phyloP scores from a whole-genome alignment of 148 eudicot genomes.

The Chenopodium berlandieri region DNA sequence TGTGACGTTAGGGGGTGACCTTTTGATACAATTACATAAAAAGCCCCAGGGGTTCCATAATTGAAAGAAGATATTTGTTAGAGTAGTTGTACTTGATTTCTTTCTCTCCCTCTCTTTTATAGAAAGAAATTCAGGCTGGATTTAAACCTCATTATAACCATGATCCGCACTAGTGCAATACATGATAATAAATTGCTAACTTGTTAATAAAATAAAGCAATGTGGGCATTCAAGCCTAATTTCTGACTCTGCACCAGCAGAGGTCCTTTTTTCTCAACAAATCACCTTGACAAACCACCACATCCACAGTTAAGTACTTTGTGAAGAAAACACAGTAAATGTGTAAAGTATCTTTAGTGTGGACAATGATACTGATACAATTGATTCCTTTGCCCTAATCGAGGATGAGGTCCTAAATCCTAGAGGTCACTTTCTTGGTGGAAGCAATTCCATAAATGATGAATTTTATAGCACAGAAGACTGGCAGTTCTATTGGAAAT shows the following conservation, averaged over 20 bases:
- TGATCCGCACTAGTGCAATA: too few relatives aligned
- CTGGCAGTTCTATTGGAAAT: too few relatives aligned
- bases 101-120: too few relatives aligned
- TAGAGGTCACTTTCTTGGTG: background rate
- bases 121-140: background rate
- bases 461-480: background rate
- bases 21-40: too few relatives aligned
- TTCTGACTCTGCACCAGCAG: background rate
- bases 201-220: background rate
- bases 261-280: background rate
- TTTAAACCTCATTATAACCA: too few relatives aligned
- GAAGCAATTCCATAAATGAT: background rate
- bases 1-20: too few relatives aligned
- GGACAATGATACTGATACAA: background rate
- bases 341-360: background rate
- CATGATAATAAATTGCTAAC: background rate
- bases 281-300: background rate
- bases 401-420: background rate
- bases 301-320: background rate
- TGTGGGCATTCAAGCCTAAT: background rate
- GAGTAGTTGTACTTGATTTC: too few relatives aligned
- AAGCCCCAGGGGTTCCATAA: too few relatives aligned
- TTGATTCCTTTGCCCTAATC: background rate
- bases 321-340: background rate
- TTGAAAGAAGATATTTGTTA: too few relatives aligned